phyloP scores from a whole-genome alignment of 2,329 filamentous ascomycete genomes.

The Trichoderma harzianum region DNA sequence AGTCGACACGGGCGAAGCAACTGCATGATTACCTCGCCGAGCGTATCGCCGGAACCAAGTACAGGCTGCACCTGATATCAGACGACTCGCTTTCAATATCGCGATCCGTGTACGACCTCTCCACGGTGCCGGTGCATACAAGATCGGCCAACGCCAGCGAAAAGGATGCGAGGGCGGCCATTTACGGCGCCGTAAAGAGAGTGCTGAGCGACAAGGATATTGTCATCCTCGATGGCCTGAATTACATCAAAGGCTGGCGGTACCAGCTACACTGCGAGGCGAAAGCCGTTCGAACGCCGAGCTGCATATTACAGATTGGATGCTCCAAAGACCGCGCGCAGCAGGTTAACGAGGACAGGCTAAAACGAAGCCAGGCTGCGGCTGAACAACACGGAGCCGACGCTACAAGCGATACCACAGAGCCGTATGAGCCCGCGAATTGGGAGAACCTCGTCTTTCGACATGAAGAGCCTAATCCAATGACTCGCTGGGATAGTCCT shows the following conservation, averaged over 20 bases:
- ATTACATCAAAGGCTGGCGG: slow-evolving; percentile 88
- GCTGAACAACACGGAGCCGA: neutral
- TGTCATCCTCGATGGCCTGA: slow-evolving; percentile 74
- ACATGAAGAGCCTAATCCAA: slow-evolving; percentile 82
- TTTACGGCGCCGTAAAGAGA: slow-evolving; percentile 76
- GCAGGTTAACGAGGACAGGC: slow-evolving; percentile 58
- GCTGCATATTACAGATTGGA: slow-evolving; percentile 68
- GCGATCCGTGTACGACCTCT: slow-evolving; percentile 68
- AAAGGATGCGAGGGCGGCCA: slow-evolving; percentile 74
- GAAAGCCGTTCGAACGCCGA: slow-evolving; percentile 72
- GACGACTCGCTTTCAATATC: slow-evolving; percentile 68
- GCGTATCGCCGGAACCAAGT: slow-evolving; percentile 50
- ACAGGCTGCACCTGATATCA: slow-evolving; percentile 71
- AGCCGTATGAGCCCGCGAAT: slow-evolving; percentile 54
- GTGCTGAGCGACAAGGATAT: slow-evolving; percentile 69
- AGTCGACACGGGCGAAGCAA: slow-evolving; percentile 63
- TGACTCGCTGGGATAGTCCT: slow-evolving; percentile 81
- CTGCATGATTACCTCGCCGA: slow-evolving; percentile 61
- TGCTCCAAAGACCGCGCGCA: slow-evolving; percentile 51
- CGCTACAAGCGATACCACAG: slow-evolving; percentile 26
- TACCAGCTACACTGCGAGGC: slow-evolving; percentile 85
- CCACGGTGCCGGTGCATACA: slow-evolving; percentile 54
- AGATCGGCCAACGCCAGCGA: slow-evolving; percentile 72
- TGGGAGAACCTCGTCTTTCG: slow-evolving; percentile 79
- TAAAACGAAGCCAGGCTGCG: slow-evolving; percentile 30